Base-by-base conservation (phyloP, 2,329 filamentous ascomycete species). In the Dactylella cylindrospora region DNA sequence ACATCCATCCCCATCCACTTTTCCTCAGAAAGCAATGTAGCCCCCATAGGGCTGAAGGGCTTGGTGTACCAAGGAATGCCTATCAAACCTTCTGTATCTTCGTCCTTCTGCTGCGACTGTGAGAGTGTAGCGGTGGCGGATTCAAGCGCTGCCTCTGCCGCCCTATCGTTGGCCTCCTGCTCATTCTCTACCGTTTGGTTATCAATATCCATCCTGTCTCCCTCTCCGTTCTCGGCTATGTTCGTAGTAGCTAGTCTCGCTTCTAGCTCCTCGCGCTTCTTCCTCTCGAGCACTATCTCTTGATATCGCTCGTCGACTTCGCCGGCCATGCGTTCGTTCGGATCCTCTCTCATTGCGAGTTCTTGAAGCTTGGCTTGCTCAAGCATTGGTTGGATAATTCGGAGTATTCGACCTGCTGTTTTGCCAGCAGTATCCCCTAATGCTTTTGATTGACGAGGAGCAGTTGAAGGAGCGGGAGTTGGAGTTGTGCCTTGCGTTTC, bases 1-100 rank as follows among this genome's bases (percentile, higher is more conserved):
- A 64, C 59, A 9, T 64, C 59, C 52, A 55, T 55, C 7, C 59
- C 59, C 59, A 64, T 64, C 59, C 59, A 64, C 12, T 51, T 50
- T 15, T 64, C 59, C 45, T 64, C 59, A 6, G 52, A 55, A 3
- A 64, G 40, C 9, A 64, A 29, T 13, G 51, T 64, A 41, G 59
- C 52, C 15, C 59, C 59, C 23, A 51, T 40, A n/a, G 59, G 59
- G 9, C 51, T 55, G 20, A 64, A 64, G 5, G 59, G 59, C 23
- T 55, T 64, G 4, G 59, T 64, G 35, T 64, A 64, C 59, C 59
- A 64, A 29, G 59, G 59, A 17, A 64, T 55, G 5, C 59, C 59
- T n/a, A 64, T 31, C 9, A 57, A 12, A 6, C 50, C 46, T n/a
- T 44, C 55, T 5, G 9, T 13, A 22, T 62, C 57, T 15, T 54